Percentiles rank a stretch among this genome's conserved stretches.
Conservation (phyloP, 2,329 filamentous ascomycete genomes). For the Fusarium staphyleae region DNA sequence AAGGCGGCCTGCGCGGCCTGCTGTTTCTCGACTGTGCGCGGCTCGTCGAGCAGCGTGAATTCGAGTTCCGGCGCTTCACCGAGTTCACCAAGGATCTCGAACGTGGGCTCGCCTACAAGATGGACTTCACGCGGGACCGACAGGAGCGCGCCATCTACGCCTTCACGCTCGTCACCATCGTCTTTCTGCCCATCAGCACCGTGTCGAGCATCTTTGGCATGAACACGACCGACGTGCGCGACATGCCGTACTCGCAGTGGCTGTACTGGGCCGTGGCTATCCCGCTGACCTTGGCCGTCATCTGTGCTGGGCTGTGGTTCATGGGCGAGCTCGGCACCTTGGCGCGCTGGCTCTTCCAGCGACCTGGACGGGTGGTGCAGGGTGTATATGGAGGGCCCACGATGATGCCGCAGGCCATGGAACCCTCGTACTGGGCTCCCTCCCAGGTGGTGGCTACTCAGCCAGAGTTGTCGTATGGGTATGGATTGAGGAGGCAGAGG, state of each 20-base stretch:
- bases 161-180: constrained; percentile 58
- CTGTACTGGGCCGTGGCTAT: constrained; percentile 59
- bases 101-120: constrained; percentile 45
- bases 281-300: constrained; percentile 53
- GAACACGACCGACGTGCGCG: constrained; percentile 59
- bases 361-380: constrained; percentile 10
- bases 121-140: constrained; percentile 52
- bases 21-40: constrained; percentile 50
- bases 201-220: constrained; percentile 60
- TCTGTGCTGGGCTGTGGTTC: constrained; percentile 51
- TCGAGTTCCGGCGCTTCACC: constrained; percentile 43
- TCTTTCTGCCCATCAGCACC: constrained; percentile 57
- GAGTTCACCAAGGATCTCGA: constrained; percentile 45
- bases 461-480: constrained; percentile 14
- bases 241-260: constrained; percentile 58
- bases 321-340: constrained; percentile 52
- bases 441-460: not conserved
- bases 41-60: constrained; percentile 49
- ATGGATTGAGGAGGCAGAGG: constrained; percentile 17
- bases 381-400: constrained; percentile 15
- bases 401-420: constrained; percentile 17
- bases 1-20: constrained; percentile 49
- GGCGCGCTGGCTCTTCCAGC: constrained; percentile 41
- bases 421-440: constrained; percentile 16
- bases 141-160: constrained; percentile 58